A percentile compares a stretch with the other conserved stretches of the same genome.
Conservation (phyloP, 306 rosid genomes). For the Vigna nakashimae region DNA sequence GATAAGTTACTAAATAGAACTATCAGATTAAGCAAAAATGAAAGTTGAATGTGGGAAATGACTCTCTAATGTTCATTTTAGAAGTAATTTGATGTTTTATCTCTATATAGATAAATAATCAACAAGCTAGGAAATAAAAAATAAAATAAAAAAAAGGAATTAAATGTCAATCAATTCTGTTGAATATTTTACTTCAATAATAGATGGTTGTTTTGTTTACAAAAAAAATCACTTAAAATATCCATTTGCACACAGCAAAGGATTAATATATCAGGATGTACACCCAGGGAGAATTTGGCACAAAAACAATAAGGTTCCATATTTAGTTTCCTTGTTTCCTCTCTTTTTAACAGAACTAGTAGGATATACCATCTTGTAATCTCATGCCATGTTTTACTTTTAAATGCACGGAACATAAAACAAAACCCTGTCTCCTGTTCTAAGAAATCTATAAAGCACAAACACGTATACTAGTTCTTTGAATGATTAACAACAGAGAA, state of each 20-base stretch:
- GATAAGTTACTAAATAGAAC: too few species aligned
- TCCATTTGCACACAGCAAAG: neutral
- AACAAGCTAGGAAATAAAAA: neutral
- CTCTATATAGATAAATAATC: neutral
- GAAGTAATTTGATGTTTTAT: too few species aligned
- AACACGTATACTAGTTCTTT: neutral
- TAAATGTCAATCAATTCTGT: constrained; percentile 13
- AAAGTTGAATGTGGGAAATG: too few species aligned
- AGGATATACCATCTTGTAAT: neutral
- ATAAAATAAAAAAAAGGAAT: neutral
- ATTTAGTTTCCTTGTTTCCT: too few species aligned
- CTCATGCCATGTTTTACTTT: neutral
- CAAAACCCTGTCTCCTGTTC: neutral
- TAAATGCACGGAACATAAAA: neutral
- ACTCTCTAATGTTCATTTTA: too few species aligned
- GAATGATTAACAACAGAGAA: neutral
- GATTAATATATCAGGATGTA: neutral
- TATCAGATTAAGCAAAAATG: too few species aligned
- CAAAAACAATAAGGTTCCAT: too few species aligned
- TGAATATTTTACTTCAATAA: neutral
- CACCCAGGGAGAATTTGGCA: too few species aligned
- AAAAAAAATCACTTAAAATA: neutral
- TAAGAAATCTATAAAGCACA: neutral
- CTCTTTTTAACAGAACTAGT: too few species aligned
- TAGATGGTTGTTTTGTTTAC: neutral